Evolutionary conservation across 2,329 filamentous ascomycete genomes (phyloP), one percentile per base, ranked within the genome.

Genomic region (Diaporthe ampelina): DNA sequence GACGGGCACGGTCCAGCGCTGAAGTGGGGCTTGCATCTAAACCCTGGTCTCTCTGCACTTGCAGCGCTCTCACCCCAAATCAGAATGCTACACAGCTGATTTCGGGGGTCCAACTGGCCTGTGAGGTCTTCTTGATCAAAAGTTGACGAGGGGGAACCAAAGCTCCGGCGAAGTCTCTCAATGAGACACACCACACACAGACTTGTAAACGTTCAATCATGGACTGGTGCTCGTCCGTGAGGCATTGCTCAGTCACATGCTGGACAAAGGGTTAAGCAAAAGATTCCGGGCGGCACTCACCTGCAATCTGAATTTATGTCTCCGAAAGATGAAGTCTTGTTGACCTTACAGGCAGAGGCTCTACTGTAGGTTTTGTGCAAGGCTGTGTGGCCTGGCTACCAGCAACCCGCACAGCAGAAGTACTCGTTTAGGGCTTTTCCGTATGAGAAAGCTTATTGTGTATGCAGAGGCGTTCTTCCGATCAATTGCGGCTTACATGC

Each of bases 1-100:
- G 45, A 65, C 13, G 70, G 56, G 70, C 70, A 75, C 70, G 73
- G 73, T 75, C 73, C 73, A 72, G 68, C 58, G 48, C n/a, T 68
- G 63, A 68, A 68, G 63, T 68, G 63, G 63, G 63, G 63, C 63
- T 54, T 54, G 63, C 63, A 24, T 54, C 9, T 4, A 21, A 24
- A 45, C 63, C 63, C 45, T 40, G 63, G 21, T 7, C 45, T 19
- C 32, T 50, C 9, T 68, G 48, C 45, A 68, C 15, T 21, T 40
- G 45, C 45, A 54, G 63, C 45, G 15, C 45, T 15, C 21, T 67
- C 19, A 50, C 21, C 21, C 21, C 32, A 52, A 35, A 37, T 26
- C 13, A 19, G 21, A 8, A 48, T 37, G 43, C 3, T 6, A 50
- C 48, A 8, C 59, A 32, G 15, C 59, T 29, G 10, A 10, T 9